Conservation (phyloP, 2,329 filamentous ascomycete genomes). For the Monilinia polystroma region DNA sequence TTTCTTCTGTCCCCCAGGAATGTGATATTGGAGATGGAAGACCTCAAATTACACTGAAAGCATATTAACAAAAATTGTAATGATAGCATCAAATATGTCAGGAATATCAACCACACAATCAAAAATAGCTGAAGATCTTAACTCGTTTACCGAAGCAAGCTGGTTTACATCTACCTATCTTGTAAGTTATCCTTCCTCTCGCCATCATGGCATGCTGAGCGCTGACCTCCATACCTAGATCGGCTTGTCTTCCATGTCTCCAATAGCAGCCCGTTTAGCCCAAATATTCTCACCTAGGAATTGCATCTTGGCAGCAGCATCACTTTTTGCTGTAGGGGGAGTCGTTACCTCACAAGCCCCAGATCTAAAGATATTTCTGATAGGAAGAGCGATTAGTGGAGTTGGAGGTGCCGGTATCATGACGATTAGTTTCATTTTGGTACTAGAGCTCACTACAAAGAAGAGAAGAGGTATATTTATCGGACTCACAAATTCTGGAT, state of each 20-base stretch:
- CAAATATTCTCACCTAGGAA: conserved; percentile 69
- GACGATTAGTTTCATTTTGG: conserved; percentile 71
- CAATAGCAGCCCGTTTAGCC: conserved; percentile 69
- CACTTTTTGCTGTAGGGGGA: conserved; percentile 60
- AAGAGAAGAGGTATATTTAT: conserved; percentile 70
- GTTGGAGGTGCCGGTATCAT: conserved; percentile 70
- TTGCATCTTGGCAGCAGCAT: conserved; percentile 62
- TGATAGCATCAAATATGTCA: conserved; percentile 62
- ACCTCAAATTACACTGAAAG: not conserved
- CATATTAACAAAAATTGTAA: conserved; percentile 1
- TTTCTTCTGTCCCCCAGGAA: not conserved
- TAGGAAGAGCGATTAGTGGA: conserved; percentile 67
- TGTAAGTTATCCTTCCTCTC: conserved; percentile 38
- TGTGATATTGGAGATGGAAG: not conserved
- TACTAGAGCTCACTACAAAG: conserved; percentile 69
- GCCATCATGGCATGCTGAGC: not conserved
- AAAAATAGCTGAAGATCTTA: conserved; percentile 69
- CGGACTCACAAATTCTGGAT: conserved; percentile 70
- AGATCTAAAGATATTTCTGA: conserved; percentile 61
- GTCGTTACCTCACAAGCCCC: conserved; percentile 62
- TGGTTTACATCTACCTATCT: conserved; percentile 83
- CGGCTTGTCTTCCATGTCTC: conserved; percentile 57
- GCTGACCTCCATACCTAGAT: conserved; percentile 46
- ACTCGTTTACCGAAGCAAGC: conserved; percentile 69
- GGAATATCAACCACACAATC: conserved; percentile 81